Evolutionary conservation across 345 rosid genomes (phyloP), one percentile per base, ranked within the genome.

Genomic region (Gossypium thurberi): DNA sequence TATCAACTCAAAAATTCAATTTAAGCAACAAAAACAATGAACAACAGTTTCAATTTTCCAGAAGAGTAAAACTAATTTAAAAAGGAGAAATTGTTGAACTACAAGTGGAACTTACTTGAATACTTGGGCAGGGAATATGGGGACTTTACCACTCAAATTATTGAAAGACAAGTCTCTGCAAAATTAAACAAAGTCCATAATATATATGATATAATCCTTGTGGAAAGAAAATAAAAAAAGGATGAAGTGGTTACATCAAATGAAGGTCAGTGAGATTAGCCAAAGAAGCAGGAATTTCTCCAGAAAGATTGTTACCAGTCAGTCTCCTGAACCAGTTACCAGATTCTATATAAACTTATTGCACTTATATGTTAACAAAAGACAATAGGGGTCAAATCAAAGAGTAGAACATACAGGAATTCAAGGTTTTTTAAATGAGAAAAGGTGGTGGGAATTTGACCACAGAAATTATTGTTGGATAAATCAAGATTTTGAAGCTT

Each of bases 401-500:
- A 58, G 17, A 12, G 63, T 2, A 58, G n/a, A 13, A 28, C 65
- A 15, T 62, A 95, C 99, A 95, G 83, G 80, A 85, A 85, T 23
- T 88, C 89, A 51, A 95, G 92, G 55, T 65, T 85, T 74, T 74
- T 77, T 40, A 88, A 77, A 25, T 82, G 71, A 58, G 93, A 86
- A 5, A 95, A 67, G 77, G 82, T 73, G 46, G 48, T 51, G 51
- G 99, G 97, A 72, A 92, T 85, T 83, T 76, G 60, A 50, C 93
- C 93, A 56, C 44, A 79, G 65, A 95, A 92, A 6, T 69, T 46
- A 75, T 95, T 95, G 53, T 82, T 74, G 26, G 99, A 95, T 65
- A 95, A 87, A 87, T 95, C 98, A 74, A 95, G 85, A 67, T 88
- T 87, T 55, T 75, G 85, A 50, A 94, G 97, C 81, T 85, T 91